Conservation (phyloP, 1,284 basidiomycete species). For the Ganoderma multipileum region DNA sequence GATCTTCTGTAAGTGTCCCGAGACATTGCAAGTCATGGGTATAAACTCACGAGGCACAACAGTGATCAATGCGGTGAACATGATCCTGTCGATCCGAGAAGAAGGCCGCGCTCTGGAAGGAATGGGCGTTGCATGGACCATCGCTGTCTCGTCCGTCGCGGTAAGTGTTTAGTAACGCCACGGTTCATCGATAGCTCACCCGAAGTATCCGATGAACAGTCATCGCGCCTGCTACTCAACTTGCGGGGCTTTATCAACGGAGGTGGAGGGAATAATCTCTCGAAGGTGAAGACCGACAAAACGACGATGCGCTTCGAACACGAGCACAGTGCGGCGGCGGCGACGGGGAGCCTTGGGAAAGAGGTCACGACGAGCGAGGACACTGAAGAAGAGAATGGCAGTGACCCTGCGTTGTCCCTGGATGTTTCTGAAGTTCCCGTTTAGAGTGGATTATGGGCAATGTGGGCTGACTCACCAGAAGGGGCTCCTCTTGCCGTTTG, state of each 20-base stretch:
- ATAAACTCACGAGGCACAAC: background rate
- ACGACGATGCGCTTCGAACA: slow-evolving; percentile 10
- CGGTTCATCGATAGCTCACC: background rate
- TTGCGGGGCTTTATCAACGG: slow-evolving; percentile 15
- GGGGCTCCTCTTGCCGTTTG: no score
- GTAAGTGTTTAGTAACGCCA: background rate
- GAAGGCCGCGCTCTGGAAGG: slow-evolving; percentile 16
- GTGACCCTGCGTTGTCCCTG: background rate
- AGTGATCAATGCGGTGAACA: slow-evolving; percentile 13
- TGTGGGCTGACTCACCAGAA: background rate
- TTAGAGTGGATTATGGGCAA: background rate
- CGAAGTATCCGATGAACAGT: background rate
- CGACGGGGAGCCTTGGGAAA: background rate
- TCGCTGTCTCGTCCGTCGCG: slow-evolving; percentile 14
- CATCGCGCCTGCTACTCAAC: slow-evolving; percentile 16
- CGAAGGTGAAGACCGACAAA: background rate
- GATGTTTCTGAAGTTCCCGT: background rate
- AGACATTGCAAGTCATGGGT: no score
- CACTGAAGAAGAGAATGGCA: background rate
- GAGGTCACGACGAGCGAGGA: background rate
- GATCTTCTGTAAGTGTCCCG: slow-evolving; percentile 11
- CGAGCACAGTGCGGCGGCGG: background rate
- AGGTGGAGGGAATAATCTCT: background rate
- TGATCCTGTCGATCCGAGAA: slow-evolving; percentile 10
- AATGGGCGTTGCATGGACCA: slow-evolving; percentile 16